Evolutionary conservation across 1,284 basidiomycete genomes (phyloP).

Genomic region (Macrocystidia cucumis): DNA sequence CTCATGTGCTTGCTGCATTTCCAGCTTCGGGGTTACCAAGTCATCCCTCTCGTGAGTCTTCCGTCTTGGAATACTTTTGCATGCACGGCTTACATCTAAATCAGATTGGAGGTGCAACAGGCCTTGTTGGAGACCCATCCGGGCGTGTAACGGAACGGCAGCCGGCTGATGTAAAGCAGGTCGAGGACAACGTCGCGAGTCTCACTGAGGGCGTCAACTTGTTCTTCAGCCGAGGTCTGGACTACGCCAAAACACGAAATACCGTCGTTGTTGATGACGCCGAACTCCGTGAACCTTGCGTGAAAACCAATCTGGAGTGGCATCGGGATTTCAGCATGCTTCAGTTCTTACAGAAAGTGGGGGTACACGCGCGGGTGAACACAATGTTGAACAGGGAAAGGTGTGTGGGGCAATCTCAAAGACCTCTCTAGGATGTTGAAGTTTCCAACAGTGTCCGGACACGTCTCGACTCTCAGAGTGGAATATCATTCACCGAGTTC

Average conservation of each 20-base stretch:
- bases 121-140: slow-evolving; percentile 94
- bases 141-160: slow-evolving; percentile 83
- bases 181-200: slow-evolving; percentile 61
- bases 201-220: slow-evolving; percentile 61
- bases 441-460: slow-evolving; percentile 62
- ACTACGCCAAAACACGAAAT: slow-evolving; percentile 47
- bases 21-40: slow-evolving; percentile 71
- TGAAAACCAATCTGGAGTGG: slow-evolving; percentile 89
- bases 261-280: slow-evolving; percentile 18
- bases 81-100: slow-evolving; percentile 1
- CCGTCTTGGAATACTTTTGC: background rate
- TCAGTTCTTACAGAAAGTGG: slow-evolving; percentile 81
- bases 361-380: slow-evolving; percentile 78
- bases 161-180: slow-evolving; percentile 49
- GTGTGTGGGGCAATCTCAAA: slow-evolving; percentile 32
- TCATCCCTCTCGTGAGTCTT: slow-evolving; percentile 70
- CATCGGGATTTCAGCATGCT: slow-evolving; percentile 67
- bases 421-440: slow-evolving; percentile 3
- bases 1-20: slow-evolving; percentile 87
- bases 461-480: slow-evolving; percentile 71
- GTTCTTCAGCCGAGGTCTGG: slow-evolving; percentile 67
- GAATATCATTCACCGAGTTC: slow-evolving; percentile 97
- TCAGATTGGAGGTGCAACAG: slow-evolving; percentile 95
- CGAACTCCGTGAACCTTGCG: slow-evolving; percentile 26
- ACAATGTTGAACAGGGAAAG: slow-evolving; percentile 91